Evolutionary conservation across 2,329 filamentous ascomycete species (phyloP).

Genomic region (Atkinsonella texensis): DNA sequence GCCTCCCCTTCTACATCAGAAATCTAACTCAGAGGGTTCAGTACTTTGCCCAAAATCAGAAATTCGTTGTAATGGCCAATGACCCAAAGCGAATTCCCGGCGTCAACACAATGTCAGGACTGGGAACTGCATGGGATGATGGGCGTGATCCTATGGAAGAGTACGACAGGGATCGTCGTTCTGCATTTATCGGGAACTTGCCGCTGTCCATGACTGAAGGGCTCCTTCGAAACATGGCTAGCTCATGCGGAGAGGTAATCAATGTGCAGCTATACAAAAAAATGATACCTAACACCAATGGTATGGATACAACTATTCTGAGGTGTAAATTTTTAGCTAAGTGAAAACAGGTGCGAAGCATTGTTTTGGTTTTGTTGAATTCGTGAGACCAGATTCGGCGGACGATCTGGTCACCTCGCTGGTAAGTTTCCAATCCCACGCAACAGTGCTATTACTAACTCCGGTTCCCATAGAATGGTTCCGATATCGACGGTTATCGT

Average conservation of each 20-base stretch:
- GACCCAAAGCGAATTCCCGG: conserved; percentile 10
- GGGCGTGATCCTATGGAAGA: conserved; percentile 15
- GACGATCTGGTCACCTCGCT: conserved; percentile 23
- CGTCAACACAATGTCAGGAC: background rate
- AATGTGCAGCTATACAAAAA: conserved; percentile 16
- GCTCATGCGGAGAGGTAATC: conserved; percentile 25
- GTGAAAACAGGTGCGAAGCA: conserved; percentile 9
- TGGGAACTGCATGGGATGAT: background rate
- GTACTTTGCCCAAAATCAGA: conserved; percentile 6
- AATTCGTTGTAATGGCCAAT: conserved; percentile 16
- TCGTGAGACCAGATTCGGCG: conserved; percentile 22
- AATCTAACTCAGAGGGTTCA: background rate
- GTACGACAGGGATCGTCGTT: conserved; percentile 32
- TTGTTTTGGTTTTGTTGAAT: conserved; percentile 29
- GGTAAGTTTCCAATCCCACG: conserved; percentile 18
- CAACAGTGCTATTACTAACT: conserved; percentile 3
- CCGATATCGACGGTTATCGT: conserved; percentile 17
- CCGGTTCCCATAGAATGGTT: conserved; percentile 18
- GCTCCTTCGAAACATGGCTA: conserved; percentile 24
- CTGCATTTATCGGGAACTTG: conserved; percentile 35
- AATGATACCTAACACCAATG: conserved; percentile 8
- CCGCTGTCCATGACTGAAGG: conserved; percentile 24
- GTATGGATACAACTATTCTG: background rate
- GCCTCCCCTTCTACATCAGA: background rate
- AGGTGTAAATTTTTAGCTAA: conserved; percentile 7